These are phyloP conservation scores for Piloderma croceum DNA, from an alignment of 768 basidiomycete genomes.

Conservation along the genomic window DNA sequence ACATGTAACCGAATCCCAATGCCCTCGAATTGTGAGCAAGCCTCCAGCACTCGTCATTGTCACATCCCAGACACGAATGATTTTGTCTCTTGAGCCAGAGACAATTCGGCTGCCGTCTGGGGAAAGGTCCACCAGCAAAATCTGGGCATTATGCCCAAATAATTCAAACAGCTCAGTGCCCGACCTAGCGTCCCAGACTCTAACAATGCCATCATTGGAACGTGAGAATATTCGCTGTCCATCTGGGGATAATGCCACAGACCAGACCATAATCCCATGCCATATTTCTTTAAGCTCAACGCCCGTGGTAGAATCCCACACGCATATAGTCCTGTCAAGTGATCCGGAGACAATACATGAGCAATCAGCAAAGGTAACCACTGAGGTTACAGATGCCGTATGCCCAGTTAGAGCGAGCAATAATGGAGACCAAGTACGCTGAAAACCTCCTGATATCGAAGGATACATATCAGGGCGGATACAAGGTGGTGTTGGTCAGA, in stretches of 20 bases:
- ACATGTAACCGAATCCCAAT: conserved; percentile 11
- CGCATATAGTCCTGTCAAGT: conserved; percentile 21
- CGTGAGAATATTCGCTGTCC: conserved; percentile 14
- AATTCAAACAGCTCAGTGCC: too few relatives aligned
- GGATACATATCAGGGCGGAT: conserved; percentile 18
- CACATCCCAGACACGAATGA: too few relatives aligned
- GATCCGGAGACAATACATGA: conserved; percentile 21
- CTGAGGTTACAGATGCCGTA: conserved; percentile 7
- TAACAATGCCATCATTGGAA: conserved; percentile 27
- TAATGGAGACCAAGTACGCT: conserved; percentile 26
- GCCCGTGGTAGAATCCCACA: too few relatives aligned
- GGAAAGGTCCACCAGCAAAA: too few relatives aligned
- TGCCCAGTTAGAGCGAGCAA: too few relatives aligned
- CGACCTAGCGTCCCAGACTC: conserved; percentile 29
- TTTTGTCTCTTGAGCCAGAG: too few relatives aligned
- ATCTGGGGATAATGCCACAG: conserved; percentile 6
- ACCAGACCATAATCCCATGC: too few relatives aligned
- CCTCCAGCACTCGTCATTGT: too few relatives aligned
- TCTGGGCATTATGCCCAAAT: too few relatives aligned
- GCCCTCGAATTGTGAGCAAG: too few relatives aligned
- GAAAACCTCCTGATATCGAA: conserved; percentile 23
- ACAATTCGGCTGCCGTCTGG: too few relatives aligned
- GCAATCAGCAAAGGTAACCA: conserved; percentile 25
- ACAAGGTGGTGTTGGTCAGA: conserved; percentile 21
- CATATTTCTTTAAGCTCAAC: too few relatives aligned